Evolutionary conservation across 2,329 filamentous ascomycete species (phyloP).

Genomic region (Clarireedia homoeocarpa): DNA sequence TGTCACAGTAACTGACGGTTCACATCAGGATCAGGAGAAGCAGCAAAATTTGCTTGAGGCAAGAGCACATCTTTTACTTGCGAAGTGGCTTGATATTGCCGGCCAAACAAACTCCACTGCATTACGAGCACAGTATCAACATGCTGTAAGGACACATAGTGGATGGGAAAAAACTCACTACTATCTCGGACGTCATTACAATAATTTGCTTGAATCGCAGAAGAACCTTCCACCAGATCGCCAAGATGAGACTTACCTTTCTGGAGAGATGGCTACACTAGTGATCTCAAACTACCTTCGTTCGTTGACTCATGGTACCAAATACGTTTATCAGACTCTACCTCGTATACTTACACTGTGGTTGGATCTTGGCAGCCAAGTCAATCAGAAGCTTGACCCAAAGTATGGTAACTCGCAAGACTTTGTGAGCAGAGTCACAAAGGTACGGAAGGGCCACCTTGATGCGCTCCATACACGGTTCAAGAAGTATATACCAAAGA

Average conservation of each 20-base stretch:
- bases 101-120: slow-evolving; percentile 83
- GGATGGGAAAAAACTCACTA: slow-evolving; percentile 97
- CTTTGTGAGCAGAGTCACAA: slow-evolving; percentile 43
- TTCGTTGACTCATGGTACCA: slow-evolving; percentile 80
- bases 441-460: slow-evolving; percentile 56
- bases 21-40: slow-evolving; percentile 17
- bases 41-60: slow-evolving; percentile 58
- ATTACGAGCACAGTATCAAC: slow-evolving; percentile 73
- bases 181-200: slow-evolving; percentile 93
- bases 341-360: slow-evolving; percentile 89
- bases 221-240: slow-evolving; percentile 68
- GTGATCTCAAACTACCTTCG: slow-evolving; percentile 92
- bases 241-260: slow-evolving; percentile 68
- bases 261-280: slow-evolving; percentile 76
- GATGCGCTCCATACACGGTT: slow-evolving; percentile 65
- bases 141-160: slow-evolving; percentile 60
- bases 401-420: slow-evolving; percentile 37
- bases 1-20: slow-evolving; percentile 13
- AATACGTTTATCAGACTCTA: slow-evolving; percentile 91
- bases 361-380: slow-evolving; percentile 78
- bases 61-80: slow-evolving; percentile 77
- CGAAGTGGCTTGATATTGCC: slow-evolving; percentile 94
- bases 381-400: slow-evolving; percentile 51
- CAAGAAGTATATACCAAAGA: slow-evolving; percentile 65
- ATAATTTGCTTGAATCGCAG: slow-evolving; percentile 88